phyloP scores from a whole-genome alignment of 83 land plant species.

The Picea mariana region DNA sequence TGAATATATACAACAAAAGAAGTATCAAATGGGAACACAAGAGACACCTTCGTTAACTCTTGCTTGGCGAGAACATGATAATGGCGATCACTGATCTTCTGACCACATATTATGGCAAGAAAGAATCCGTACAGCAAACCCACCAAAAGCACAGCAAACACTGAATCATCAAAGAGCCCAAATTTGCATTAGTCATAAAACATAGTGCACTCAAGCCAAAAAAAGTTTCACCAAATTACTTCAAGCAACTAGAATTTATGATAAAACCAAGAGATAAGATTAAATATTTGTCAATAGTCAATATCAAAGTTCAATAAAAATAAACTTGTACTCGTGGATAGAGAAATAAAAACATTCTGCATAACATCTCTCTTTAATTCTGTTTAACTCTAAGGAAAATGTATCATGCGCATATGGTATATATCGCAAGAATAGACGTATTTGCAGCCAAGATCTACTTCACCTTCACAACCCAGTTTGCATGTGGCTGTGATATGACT shows the following conservation, averaged over 20 bases:
- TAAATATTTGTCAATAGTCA: background rate
- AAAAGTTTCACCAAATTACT: background rate
- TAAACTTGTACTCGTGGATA: no score
- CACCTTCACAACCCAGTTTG: no score
- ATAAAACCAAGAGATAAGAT: background rate
- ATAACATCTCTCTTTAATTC: no score
- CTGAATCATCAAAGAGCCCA: constrained; percentile 38
- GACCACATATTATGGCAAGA: constrained; percentile 95
- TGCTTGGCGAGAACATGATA: constrained; percentile 94
- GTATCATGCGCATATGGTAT: no score
- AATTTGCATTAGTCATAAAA: background rate
- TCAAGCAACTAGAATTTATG: background rate
- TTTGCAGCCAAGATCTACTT: no score
- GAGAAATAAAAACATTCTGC: no score
- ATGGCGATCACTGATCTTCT: constrained; percentile 87
- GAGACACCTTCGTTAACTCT: constrained; percentile 84
- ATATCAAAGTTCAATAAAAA: background rate
- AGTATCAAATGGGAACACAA: no score
- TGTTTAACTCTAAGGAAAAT: no score
- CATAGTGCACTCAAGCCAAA: constrained; percentile 1
- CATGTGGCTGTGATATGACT: no score
- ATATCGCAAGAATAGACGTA: no score
- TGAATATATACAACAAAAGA: no score
- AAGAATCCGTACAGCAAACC: constrained; percentile 95
- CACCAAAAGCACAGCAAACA: constrained; percentile 72